Percentiles rank a stretch among this genome's conserved stretches.
phyloP scores from a whole-genome alignment of 139 green algal species.

The Spirogloea muscicola region DNA sequence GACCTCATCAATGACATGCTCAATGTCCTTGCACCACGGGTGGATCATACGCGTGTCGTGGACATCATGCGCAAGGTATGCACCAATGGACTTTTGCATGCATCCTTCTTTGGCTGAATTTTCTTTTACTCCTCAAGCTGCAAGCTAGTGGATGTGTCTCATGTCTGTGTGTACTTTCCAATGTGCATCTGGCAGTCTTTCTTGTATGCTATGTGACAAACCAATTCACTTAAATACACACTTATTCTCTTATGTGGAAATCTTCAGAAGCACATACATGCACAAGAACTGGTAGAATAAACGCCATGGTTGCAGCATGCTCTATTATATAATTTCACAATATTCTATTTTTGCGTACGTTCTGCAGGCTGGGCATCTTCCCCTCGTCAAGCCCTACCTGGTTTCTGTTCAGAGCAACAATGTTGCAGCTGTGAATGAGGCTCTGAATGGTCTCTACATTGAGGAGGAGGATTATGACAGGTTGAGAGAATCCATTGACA shows the following conservation, averaged over 20 bases:
- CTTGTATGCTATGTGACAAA: no score
- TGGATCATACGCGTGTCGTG: constrained; percentile 92
- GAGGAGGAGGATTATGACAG: constrained; percentile 93
- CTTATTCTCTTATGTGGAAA: no score
- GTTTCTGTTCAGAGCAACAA: constrained; percentile 86
- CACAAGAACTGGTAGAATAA: no score
- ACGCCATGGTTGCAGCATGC: no score
- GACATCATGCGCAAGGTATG: constrained; percentile 74
- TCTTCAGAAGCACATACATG: no score
- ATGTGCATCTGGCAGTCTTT: background rate
- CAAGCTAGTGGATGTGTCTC: background rate
- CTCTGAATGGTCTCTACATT: constrained; percentile 90
- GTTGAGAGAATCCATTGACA: constrained; percentile 77
- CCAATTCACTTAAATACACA: no score
- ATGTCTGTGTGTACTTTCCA: background rate
- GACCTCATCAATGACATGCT: constrained; percentile 93
- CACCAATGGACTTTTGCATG: background rate
- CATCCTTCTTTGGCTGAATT: background rate
- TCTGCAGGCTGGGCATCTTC: constrained; percentile 68
- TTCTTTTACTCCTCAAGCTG: background rate
- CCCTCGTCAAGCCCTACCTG: constrained; percentile 96
- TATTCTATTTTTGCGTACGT: background rate
- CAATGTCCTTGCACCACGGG: constrained; percentile 78
- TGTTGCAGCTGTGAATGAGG: constrained; percentile 84
- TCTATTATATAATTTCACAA: constrained; percentile 9